Base-by-base conservation (phyloP, 345 rosid species). In the Corchorus capsularis region DNA sequence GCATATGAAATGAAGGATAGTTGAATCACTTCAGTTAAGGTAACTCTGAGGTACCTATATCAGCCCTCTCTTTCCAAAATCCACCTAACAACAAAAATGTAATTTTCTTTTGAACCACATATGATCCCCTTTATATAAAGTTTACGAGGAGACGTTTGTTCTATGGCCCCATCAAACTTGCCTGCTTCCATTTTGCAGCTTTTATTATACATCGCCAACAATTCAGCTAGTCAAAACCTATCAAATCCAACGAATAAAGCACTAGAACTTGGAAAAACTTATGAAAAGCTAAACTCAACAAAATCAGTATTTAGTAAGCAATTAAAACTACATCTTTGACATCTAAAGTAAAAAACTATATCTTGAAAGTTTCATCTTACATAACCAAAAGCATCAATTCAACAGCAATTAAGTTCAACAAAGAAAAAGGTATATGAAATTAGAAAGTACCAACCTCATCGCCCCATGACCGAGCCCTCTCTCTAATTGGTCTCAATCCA, bases 391-490 rank as follows among this genome's bases (percentile, higher is more conserved):
- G 13, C 69, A 78, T 53, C 20, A 68, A 80, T 37, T 4, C 22
- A 39, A 74, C 49, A 39, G 74, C 5, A 71, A 69, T 43, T 19
- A 72, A 62, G 68, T 56, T 46, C 8, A 61, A 78, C 22, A 46
- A 79, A 53, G 43, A 50, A 57, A 49, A 27, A n/a, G 19, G 16
- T 74, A 76, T 68, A 66, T 39, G 3, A 49, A 27, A 27, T 27
- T 39, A 39, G 16, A 69, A 64, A 66, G 72, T 39, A 86, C 92
- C 54, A 64, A 96, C 99, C 96, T 96, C 92, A 77, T 92, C 99
- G 43, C 95, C 92, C 99, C 99, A 93, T n/a, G 98, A 90, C 69
- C 89, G 91, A 76, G 91, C 77, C 73, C 81, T 88, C 77, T 93
- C 98, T 76, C 97, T 89, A 62, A 96, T 84, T 43, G 99, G 98